A percentile compares a stretch with the other conserved stretches of the same genome.
Conservation (phyloP, 306 rosid genomes). For the Trifolium repens region DNA sequence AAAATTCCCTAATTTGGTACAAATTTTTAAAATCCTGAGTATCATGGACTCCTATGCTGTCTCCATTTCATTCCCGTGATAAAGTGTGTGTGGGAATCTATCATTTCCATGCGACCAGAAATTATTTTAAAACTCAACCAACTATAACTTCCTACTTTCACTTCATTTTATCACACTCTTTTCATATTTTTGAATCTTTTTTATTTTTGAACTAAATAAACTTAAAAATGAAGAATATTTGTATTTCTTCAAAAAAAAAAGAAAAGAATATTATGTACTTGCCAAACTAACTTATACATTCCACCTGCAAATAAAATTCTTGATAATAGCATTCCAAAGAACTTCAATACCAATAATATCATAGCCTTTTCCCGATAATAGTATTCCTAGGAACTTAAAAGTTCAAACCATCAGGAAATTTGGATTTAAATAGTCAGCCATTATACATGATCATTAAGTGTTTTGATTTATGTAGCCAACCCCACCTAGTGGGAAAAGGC, state of each 20-base stretch:
- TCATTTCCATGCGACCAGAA: neutral
- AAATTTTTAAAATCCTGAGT: neutral
- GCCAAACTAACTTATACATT: neutral
- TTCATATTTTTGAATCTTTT: neutral
- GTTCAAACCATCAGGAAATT: neutral
- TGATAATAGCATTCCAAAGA: neutral
- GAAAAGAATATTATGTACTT: neutral
- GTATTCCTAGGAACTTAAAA: too few species aligned
- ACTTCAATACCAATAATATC: neutral
- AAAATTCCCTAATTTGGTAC: neutral
- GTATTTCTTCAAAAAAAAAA: neutral
- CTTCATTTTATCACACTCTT: neutral
- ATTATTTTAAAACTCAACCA: slow-evolving; percentile 6
- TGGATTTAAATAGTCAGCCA: slow-evolving; percentile 8
- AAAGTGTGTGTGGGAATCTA: neutral
- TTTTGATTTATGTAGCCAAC: neutral
- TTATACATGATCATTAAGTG: neutral
- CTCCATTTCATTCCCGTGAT: neutral
- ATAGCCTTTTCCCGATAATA: too few species aligned
- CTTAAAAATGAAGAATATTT: neutral
- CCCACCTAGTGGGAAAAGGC: neutral
- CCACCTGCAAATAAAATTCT: neutral
- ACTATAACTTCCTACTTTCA: slow-evolving; percentile 2
- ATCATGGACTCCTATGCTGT: neutral
- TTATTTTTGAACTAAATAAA: neutral